These are phyloP conservation scores for Aureobasidium sp. DNA, from an alignment of 2,329 filamentous ascomycete genomes.

Conservation along the genomic window DNA sequence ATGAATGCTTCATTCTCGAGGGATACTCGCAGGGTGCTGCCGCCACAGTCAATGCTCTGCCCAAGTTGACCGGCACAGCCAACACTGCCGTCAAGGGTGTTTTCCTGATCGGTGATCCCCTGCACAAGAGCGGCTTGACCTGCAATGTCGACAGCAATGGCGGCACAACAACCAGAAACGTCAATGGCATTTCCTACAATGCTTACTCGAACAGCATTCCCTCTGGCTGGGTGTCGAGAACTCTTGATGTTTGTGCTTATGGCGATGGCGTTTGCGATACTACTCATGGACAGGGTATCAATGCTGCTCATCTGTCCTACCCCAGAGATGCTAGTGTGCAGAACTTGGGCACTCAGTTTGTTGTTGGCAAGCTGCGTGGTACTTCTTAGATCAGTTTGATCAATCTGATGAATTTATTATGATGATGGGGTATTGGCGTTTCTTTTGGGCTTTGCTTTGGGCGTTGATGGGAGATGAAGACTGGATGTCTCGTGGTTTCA, in stretches of 20 bases:
- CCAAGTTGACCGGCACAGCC: constrained; percentile 26
- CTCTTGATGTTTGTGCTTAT: constrained; percentile 33
- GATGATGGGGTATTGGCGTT: no score
- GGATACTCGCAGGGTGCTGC: constrained; percentile 35
- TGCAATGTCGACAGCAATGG: constrained; percentile 33
- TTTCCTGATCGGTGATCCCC: constrained; percentile 31
- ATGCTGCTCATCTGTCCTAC: constrained; percentile 28
- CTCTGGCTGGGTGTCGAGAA: constrained; percentile 30
- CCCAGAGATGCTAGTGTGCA: constrained; percentile 24
- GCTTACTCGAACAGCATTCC: constrained; percentile 21
- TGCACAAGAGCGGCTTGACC: constrained; percentile 27
- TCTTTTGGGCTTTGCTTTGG: no score
- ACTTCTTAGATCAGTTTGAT: not conserved
- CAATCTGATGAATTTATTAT: no score
- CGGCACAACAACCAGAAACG: constrained; percentile 29
- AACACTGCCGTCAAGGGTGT: constrained; percentile 33
- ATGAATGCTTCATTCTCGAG: constrained; percentile 33
- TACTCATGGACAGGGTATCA: constrained; percentile 28
- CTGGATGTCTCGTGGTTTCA: no score
- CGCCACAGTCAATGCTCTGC: constrained; percentile 30
- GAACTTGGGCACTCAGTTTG: constrained; percentile 26
- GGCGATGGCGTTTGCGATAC: constrained; percentile 34
- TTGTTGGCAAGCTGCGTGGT: constrained; percentile 18
- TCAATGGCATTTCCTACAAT: constrained; percentile 23
- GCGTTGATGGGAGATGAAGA: no score